Conservation (phyloP, 2,329 filamentous ascomycete species). For the Aspergillus eucalypticola region DNA sequence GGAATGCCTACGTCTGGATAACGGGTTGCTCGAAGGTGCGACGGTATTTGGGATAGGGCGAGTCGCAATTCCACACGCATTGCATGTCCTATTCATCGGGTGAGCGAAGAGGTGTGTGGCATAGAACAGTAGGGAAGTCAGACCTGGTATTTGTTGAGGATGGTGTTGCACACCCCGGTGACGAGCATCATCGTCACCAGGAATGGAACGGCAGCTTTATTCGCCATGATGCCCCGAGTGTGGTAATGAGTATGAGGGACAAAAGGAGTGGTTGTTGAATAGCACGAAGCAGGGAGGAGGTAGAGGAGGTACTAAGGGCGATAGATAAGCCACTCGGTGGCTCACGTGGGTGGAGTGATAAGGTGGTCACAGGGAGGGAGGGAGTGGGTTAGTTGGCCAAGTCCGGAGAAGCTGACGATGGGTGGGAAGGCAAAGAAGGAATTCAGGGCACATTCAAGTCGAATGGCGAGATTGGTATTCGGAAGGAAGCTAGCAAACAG, state of each 20-base stretch:
- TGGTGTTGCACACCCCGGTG: slow-evolving; percentile 94
- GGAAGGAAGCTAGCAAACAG: neutral
- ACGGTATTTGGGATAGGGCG: slow-evolving; percentile 64
- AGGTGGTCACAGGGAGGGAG: neutral
- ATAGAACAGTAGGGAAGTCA: slow-evolving; percentile 21
- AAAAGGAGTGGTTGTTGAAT: slow-evolving; percentile 4
- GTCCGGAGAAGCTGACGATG: neutral
- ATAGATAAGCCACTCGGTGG: neutral
- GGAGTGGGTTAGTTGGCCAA: neutral
- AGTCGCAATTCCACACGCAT: slow-evolving; percentile 88
- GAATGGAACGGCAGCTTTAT: slow-evolving; percentile 72
- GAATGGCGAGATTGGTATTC: neutral
- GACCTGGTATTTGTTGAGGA: slow-evolving; percentile 95
- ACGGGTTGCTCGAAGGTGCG: slow-evolving; percentile 89
- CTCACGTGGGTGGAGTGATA: neutral
- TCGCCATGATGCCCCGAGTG: slow-evolving; percentile 59
- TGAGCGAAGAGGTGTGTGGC: slow-evolving; percentile 5
- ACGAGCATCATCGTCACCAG: slow-evolving; percentile 95
- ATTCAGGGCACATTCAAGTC: neutral
- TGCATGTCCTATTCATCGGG: slow-evolving; percentile 71
- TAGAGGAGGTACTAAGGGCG: neutral
- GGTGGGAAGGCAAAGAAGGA: slow-evolving; percentile 9
- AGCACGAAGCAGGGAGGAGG: too few relatives aligned
- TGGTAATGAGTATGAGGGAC: neutral
- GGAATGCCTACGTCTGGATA: slow-evolving; percentile 69